Percentiles rank a stretch among this genome's conserved stretches.
phyloP scores from a whole-genome alignment of 2,329 filamentous ascomycete genomes.

The Clarireedia hainanense region DNA sequence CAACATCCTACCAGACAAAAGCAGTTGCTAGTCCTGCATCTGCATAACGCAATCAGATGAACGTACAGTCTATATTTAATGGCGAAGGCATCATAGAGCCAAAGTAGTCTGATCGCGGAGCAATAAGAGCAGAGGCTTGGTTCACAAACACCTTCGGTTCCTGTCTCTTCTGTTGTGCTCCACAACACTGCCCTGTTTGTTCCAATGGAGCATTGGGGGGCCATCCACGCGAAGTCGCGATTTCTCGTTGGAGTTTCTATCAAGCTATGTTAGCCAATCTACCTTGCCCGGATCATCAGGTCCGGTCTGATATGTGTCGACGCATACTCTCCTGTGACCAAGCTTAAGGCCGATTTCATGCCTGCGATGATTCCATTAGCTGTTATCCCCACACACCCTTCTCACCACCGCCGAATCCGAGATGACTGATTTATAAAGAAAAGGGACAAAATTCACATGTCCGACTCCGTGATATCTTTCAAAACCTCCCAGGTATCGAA shows the following conservation, averaged over 20 bases:
- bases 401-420: no score
- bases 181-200: not conserved
- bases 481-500: conserved; percentile 4
- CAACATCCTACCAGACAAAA: no score
- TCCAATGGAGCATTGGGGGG: conserved; percentile 1
- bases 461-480: conserved; percentile 5
- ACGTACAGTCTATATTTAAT: no score
- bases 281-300: no score
- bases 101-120: no score
- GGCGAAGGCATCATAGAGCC: no score
- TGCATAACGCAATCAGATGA: no score
- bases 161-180: not conserved
- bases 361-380: not conserved
- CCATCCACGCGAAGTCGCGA: conserved; percentile 8
- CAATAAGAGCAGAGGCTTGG: no score
- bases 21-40: no score
- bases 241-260: conserved; percentile 9
- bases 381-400: no score
- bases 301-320: no score
- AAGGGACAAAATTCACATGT: not conserved
- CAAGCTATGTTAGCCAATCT: not conserved
- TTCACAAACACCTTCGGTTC: not conserved
- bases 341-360: conserved; percentile 1
- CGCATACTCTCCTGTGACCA: conserved; percentile 3
- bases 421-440: no score